Evolutionary conservation across 441 rosid genomes (phyloP).

Genomic region (Breynia disticha): DNA sequence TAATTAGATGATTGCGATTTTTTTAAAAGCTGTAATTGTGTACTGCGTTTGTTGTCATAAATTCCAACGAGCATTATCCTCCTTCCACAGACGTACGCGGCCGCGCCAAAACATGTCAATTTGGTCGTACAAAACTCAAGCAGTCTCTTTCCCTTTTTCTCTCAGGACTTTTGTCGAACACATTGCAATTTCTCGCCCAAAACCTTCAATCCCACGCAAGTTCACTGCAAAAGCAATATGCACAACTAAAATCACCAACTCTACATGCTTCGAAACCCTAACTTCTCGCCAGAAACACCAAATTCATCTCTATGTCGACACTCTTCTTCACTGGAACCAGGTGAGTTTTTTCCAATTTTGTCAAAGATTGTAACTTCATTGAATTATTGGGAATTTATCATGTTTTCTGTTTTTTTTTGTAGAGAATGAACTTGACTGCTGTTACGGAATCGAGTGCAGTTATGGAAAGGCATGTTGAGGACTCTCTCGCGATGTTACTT

Average conservation of each 20-base stretch:
- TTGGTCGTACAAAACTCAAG: slow-evolving; percentile 17
- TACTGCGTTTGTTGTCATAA: too few species aligned
- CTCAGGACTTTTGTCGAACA: slow-evolving; percentile 59
- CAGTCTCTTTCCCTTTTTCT: slow-evolving; percentile 23
- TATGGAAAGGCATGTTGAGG: slow-evolving; percentile 78
- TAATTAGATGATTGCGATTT: too few species aligned
- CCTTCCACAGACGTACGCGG: neutral
- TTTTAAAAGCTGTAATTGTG: too few species aligned
- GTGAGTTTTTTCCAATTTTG: slow-evolving; percentile 18
- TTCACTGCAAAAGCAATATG: slow-evolving; percentile 10
- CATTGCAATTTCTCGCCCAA: slow-evolving; percentile 26
- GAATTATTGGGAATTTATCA: neutral
- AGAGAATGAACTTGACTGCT: slow-evolving; percentile 90
- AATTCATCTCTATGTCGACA: slow-evolving; percentile 51
- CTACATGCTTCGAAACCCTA: slow-evolving; percentile 40
- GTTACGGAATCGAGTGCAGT: slow-evolving; percentile 54
- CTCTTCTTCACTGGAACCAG: slow-evolving; percentile 83
- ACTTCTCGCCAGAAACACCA: slow-evolving; percentile 44
- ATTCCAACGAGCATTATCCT: neutral
- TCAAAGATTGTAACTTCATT: neutral
- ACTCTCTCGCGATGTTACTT: slow-evolving; percentile 71
- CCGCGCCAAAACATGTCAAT: slow-evolving; percentile 23
- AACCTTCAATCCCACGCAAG: slow-evolving; percentile 13
- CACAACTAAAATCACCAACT: slow-evolving; percentile 9
- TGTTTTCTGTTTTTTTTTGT: slow-evolving; percentile 10